phyloP scores from a whole-genome alignment of 176 grass and related monocot species.

The Musa beccarii region DNA sequence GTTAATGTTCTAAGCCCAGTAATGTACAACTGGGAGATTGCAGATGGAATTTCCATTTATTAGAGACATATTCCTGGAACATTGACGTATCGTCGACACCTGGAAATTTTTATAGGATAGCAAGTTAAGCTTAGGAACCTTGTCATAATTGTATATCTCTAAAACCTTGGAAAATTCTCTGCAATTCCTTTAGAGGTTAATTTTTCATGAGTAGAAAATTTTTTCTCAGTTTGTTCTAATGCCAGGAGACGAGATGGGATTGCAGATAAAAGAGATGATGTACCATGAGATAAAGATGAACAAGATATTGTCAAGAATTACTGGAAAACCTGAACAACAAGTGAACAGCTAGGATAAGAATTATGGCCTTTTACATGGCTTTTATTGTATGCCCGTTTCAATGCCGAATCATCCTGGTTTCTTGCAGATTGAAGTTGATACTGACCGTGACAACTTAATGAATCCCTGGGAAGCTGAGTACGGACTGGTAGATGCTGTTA shows the following conservation, averaged over 20 bases:
- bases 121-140: too few relatives aligned
- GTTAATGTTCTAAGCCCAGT: too few relatives aligned
- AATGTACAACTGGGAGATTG: too few relatives aligned
- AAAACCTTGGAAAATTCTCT: too few relatives aligned
- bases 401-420: not conserved
- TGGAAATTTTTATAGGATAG: too few relatives aligned
- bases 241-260: conserved; percentile 56
- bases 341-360: conserved; percentile 15
- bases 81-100: too few relatives aligned
- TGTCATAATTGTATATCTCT: too few relatives aligned
- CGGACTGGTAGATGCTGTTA: conserved; percentile 62
- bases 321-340: conserved; percentile 71
- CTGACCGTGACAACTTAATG: conserved; percentile 86
- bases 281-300: conserved; percentile 88
- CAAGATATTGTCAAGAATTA: conserved; percentile 89
- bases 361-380: not conserved
- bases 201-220: not conserved
- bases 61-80: too few relatives aligned
- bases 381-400: not conserved
- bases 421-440: conserved; percentile 70
- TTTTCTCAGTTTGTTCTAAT: not conserved
- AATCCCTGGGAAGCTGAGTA: conserved; percentile 93
- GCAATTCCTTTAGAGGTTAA: too few relatives aligned
- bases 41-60: too few relatives aligned
- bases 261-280: conserved; percentile 68